phyloP scores from a whole-genome alignment of 2,329 filamentous ascomycete genomes.

The Cladophialophora yegresii region DNA sequence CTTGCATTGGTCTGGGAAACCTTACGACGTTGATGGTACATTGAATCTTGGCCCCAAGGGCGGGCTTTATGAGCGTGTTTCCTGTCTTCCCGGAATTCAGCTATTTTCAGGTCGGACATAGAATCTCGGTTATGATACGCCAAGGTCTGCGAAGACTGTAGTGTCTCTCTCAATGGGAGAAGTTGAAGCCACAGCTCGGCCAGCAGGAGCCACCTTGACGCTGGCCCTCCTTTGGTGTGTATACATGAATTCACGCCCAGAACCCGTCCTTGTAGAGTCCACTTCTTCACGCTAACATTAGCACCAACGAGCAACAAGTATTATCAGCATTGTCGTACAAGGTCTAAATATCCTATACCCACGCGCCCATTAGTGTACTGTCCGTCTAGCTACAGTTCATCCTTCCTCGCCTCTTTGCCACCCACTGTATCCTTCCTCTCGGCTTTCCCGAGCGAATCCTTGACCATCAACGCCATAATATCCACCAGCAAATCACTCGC shows the following conservation, averaged over 20 bases:
- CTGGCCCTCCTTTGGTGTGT: not conserved
- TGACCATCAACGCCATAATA: conserved; percentile 39
- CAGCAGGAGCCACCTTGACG: not conserved
- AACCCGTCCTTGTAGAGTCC: not conserved
- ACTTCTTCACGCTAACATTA: not conserved
- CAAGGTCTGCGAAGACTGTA: not conserved
- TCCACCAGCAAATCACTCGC: conserved; percentile 40
- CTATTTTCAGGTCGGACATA: not conserved
- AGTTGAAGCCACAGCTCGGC: not conserved
- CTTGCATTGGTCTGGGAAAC: not conserved
- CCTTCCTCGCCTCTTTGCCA: conserved; percentile 12
- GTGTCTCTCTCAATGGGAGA: not conserved
- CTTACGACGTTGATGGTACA: not conserved
- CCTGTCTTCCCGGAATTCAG: not conserved
- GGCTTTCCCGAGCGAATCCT: conserved; percentile 24
- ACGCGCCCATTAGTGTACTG: not conserved
- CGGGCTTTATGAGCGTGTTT: not conserved
- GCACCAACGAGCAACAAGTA: not conserved
- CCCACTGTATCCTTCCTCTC: not conserved
- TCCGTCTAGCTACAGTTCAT: conserved; percentile 22
- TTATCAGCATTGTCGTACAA: not conserved
- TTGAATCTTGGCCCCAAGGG: not conserved
- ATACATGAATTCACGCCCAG: not conserved
- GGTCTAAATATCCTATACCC: not conserved
- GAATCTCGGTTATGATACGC: not conserved